Evolutionary conservation across 1,139 yeast species (phyloP).

Genomic region (Taphrina pruni): DNA sequence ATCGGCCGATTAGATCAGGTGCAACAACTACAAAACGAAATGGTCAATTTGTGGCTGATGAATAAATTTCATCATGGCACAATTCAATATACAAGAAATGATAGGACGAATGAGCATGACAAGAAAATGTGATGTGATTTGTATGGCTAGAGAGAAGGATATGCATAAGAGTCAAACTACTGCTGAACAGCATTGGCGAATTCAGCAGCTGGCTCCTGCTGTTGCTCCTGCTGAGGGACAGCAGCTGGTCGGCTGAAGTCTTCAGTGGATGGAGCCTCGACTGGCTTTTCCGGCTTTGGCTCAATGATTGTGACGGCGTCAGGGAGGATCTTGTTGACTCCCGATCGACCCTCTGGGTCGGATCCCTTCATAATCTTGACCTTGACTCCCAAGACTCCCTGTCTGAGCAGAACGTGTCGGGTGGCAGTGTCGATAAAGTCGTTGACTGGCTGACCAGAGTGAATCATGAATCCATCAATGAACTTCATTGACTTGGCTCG

Average conservation of each 20-base stretch:
- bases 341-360: slow-evolving; percentile 77
- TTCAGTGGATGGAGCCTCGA: slow-evolving; percentile 67
- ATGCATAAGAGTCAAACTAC: slow-evolving; percentile 5
- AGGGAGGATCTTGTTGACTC: slow-evolving; percentile 89
- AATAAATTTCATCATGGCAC: neutral
- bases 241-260: slow-evolving; percentile 61
- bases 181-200: slow-evolving; percentile 32
- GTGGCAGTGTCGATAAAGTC: slow-evolving; percentile 99
- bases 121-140: neutral
- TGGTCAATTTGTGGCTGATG: neutral
- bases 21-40: too few relatives aligned
- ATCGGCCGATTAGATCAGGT: too few relatives aligned
- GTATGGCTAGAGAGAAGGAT: slow-evolving; percentile 15
- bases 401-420: slow-evolving; percentile 99
- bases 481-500: slow-evolving; percentile 99
- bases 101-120: too few relatives aligned
- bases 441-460: slow-evolving; percentile 98
- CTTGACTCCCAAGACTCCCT: slow-evolving; percentile 99
- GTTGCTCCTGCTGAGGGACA: slow-evolving; percentile 37
- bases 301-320: slow-evolving; percentile 94
- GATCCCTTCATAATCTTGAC: slow-evolving; percentile 99
- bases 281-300: slow-evolving; percentile 95
- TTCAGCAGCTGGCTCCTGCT: slow-evolving; percentile 39
- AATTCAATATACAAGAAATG: too few relatives aligned
- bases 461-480: slow-evolving; percentile 99